These are phyloP conservation scores for Pueraria montana DNA, from an alignment of 306 rosid genomes.

Conservation along the genomic window DNA sequence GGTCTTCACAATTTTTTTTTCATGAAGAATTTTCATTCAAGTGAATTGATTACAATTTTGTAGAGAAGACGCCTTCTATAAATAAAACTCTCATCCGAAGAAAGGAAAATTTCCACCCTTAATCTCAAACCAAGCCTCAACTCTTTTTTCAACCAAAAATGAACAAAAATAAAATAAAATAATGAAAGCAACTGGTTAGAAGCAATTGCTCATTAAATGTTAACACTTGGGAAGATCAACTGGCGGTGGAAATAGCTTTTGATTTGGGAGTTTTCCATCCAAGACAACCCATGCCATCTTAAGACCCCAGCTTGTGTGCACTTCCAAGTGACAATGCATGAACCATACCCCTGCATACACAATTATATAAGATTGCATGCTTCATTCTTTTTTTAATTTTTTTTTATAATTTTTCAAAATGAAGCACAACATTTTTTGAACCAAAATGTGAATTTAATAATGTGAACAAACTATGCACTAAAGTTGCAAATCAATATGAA, in stretches of 20 bases:
- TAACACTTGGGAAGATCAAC: conserved; percentile 75
- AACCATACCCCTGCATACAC: conserved; percentile 63
- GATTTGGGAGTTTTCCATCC: conserved; percentile 71
- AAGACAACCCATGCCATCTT: conserved; percentile 78
- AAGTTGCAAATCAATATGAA: background rate
- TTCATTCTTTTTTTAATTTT: too few species aligned
- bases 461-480: background rate
- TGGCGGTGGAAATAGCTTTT: conserved; percentile 72
- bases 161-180: too few species aligned
- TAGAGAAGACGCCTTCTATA: background rate
- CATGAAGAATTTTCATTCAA: background rate
- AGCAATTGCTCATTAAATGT: background rate
- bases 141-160: background rate
- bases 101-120: background rate
- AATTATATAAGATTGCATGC: background rate
- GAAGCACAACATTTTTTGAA: background rate
- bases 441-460: background rate
- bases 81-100: conserved; percentile 10
- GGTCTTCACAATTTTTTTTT: too few species aligned
- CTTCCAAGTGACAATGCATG: conserved; percentile 79
- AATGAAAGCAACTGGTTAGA: background rate
- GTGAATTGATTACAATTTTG: conserved; percentile 29
- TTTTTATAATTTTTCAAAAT: background rate
- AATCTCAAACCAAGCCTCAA: background rate
- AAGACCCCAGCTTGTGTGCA: conserved; percentile 81